Conservation (phyloP, 805 yeast genomes). For the Pichia membranifaciens region DNA sequence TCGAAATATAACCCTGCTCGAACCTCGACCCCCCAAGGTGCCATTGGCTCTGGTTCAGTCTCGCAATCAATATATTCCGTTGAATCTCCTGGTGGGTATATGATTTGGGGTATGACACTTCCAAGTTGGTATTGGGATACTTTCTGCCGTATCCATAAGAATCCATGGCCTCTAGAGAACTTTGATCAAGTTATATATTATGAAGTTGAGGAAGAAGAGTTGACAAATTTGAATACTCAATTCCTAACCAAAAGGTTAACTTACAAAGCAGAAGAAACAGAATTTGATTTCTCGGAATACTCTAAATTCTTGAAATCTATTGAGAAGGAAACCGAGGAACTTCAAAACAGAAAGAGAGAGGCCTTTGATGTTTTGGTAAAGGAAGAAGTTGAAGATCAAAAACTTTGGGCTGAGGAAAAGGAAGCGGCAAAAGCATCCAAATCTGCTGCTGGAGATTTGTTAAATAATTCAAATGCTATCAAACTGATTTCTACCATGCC, state of each 20-base stretch:
- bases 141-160: conserved; percentile 23
- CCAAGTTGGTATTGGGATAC: conserved; percentile 32
- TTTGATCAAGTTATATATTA: conserved; percentile 32
- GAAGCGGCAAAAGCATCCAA: conserved; percentile 18
- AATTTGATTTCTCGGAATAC: conserved; percentile 32
- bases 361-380: conserved; percentile 19
- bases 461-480: conserved; percentile 23
- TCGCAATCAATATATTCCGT: conserved; percentile 27
- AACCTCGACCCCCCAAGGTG: conserved; percentile 30
- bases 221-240: conserved; percentile 25
- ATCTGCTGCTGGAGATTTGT: conserved; percentile 14
- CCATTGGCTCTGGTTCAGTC: conserved; percentile 28
- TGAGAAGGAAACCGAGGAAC: conserved; percentile 22
- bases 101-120: conserved; percentile 31
- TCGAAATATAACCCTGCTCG: conserved; percentile 30
- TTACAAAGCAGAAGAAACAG: conserved; percentile 25
- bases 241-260: conserved; percentile 27
- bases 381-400: conserved; percentile 20
- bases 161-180: conserved; percentile 31
- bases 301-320: conserved; percentile 25
- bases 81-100: conserved; percentile 31
- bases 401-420: conserved; percentile 25
- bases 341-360: conserved; percentile 20
- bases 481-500: conserved; percentile 28
- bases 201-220: conserved; percentile 30